phyloP scores from a whole-genome alignment of 2,329 filamentous ascomycete genomes.

The Ophiostoma triangulosporum region DNA sequence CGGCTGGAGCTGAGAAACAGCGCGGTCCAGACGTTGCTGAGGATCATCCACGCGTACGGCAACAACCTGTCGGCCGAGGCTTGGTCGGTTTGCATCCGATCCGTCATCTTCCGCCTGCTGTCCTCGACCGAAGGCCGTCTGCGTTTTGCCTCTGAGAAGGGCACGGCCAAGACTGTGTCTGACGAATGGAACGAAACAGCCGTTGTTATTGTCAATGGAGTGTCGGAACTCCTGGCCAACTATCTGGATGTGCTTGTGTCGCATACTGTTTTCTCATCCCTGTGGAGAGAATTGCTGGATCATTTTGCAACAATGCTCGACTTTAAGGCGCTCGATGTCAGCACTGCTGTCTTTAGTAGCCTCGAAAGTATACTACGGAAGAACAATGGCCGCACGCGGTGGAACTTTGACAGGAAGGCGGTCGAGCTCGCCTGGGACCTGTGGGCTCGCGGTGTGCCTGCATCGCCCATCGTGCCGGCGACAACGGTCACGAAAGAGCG shows the following conservation, averaged over 20 bases:
- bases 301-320: conserved; percentile 53
- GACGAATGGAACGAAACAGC: conserved; percentile 62
- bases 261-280: conserved; percentile 51
- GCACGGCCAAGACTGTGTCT: conserved; percentile 27
- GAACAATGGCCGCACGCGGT: conserved; percentile 28
- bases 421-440: conserved; percentile 53
- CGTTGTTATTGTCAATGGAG: conserved; percentile 58
- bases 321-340: conserved; percentile 53
- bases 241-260: conserved; percentile 61
- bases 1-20: conserved; percentile 69
- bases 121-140: conserved; percentile 52
- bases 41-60: conserved; percentile 86
- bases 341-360: conserved; percentile 56
- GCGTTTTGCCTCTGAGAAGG: conserved; percentile 23
- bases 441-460: conserved; percentile 54
- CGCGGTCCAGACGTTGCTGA: conserved; percentile 77
- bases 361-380: conserved; percentile 48
- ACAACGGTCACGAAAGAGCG: not conserved
- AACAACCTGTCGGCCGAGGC: conserved; percentile 63
- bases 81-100: conserved; percentile 73
- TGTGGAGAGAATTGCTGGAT: conserved; percentile 63
- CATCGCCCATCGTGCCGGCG: conserved; percentile 25
- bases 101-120: conserved; percentile 67
- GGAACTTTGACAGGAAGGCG: conserved; percentile 34
- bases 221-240: conserved; percentile 58